Evolutionary conservation across 1,284 basidiomycete species (phyloP).

Genomic region (Inonotus hispidus): DNA sequence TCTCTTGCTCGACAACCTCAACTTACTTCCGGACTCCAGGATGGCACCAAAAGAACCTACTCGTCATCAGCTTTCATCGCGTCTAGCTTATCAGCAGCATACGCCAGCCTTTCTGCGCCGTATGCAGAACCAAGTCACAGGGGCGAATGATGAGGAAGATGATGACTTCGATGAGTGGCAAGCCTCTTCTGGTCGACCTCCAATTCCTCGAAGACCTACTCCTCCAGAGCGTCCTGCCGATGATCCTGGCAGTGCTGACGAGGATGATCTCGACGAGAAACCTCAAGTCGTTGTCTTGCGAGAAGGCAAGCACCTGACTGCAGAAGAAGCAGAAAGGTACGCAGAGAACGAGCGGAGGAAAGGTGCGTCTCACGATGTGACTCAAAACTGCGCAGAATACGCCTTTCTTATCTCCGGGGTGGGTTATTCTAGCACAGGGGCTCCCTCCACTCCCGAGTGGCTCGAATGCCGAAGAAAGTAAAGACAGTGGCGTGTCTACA

Average conservation of each 20-base stretch:
- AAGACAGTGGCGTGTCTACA: constrained; percentile 12
- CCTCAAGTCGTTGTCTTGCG: constrained; percentile 83
- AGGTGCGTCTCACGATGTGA: constrained; percentile 44
- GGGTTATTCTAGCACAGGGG: constrained; percentile 40
- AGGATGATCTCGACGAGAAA: constrained; percentile 73
- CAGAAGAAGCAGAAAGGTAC: constrained; percentile 71
- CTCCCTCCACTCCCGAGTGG: constrained; percentile 34
- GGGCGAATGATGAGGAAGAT: constrained; percentile 40
- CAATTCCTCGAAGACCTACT: constrained; percentile 62
- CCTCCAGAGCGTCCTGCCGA: constrained; percentile 58
- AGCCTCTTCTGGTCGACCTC: constrained; percentile 60
- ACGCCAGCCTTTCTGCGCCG: constrained; percentile 57
- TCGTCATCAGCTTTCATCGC: constrained; percentile 59
- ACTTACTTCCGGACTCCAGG: background rate
- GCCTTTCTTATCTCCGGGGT: background rate
- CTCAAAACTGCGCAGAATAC: background rate
- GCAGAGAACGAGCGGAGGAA: constrained; percentile 71
- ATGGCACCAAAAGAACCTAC: constrained; percentile 53
- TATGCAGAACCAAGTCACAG: constrained; percentile 53
- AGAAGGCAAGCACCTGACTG: constrained; percentile 77
- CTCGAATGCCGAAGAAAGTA: constrained; percentile 19
- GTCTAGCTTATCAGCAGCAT: constrained; percentile 48
- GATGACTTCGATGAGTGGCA: constrained; percentile 35
- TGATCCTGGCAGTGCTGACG: constrained; percentile 69
- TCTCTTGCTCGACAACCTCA: background rate